Base-by-base conservation (phyloP, 2,329 filamentous ascomycete species). In the Trichocomaceae sp. region DNA sequence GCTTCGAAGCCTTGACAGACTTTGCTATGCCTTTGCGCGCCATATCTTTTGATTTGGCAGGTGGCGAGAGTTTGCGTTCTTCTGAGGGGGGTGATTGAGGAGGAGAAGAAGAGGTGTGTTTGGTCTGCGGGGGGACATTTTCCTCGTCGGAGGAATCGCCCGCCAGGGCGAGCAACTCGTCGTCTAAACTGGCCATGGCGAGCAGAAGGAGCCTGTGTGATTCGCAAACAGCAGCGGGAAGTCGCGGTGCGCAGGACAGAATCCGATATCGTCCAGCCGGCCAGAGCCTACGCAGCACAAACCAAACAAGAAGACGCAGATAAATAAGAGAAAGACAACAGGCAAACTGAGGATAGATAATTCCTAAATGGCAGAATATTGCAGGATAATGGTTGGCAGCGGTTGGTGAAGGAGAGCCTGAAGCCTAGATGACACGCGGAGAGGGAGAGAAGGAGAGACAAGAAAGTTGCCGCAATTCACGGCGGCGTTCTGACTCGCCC, bases 151-250 rank as follows among this genome's bases (percentile, higher is more conserved):
- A 74, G 63, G 78, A 86, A 62, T 88, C 90, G 65, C 90, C 93
- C 53, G 91, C 93, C 61, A 97, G 84, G 66, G 89, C 91, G 61
- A 97, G 86, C 61, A 97, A 85, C 76, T 96, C 92, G 64, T 92
- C 90, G 69, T 97, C 92, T 62, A 96, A 82, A 68, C 92, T 69
- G 13, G 58, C 47, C 90, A 96, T 95, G 65, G 61, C 79, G 60
- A 66, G 63, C 63, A 47, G 19, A 42, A 52, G 49, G 29, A 6
- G 45, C 45, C 23, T 13, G 29, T 17, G 33, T 22, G 33, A 29
- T 23, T 15, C 3, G 10, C 46, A n/a, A 31, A 20, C 17, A n/a
- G n/a, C 33, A 35, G 20, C 50, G 39, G 48, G 31, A 45, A 58
- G 33, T 53, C 37, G 47, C 53, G 20, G 23, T 26, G 23, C 23